A percentile compares a stretch with the other conserved stretches of the same genome.
phyloP scores from a whole-genome alignment of 352 stramenopile genomes.

The Globisporangium emineosum region DNA sequence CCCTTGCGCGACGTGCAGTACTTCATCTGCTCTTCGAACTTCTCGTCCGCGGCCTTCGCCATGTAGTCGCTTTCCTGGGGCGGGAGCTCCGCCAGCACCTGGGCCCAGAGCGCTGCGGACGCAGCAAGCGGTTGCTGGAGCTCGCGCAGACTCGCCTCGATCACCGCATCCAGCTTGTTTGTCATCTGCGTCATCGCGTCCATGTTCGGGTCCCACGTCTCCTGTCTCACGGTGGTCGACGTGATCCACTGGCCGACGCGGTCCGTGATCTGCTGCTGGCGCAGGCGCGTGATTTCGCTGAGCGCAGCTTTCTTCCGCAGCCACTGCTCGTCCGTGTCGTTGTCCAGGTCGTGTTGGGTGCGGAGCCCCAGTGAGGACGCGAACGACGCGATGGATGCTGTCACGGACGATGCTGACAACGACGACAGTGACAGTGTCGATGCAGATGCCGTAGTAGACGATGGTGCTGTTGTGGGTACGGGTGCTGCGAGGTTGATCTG shows the following conservation, averaged over 20 bases:
- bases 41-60: constrained; percentile 46
- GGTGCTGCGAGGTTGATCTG: background rate
- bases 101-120: constrained; percentile 30
- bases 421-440: constrained; percentile 7
- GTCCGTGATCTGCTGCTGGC: constrained; percentile 18
- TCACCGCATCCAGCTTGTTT: constrained; percentile 37
- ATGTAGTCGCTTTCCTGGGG: constrained; percentile 48
- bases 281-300: constrained; percentile 2
- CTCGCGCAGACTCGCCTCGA: constrained; percentile 34
- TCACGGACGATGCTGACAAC: constrained; percentile 6
- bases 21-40: constrained; percentile 65
- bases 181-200: constrained; percentile 29
- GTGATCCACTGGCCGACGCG: constrained; percentile 20
- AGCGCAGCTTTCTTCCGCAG: constrained; percentile 15
- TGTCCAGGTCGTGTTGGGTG: background rate
- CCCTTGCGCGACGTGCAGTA: constrained; percentile 31
- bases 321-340: constrained; percentile 9
- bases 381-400: background rate
- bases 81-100: constrained; percentile 38
- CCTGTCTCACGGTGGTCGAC: background rate
- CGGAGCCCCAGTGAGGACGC: constrained; percentile 15
- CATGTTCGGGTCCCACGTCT: constrained; percentile 1
- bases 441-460: background rate
- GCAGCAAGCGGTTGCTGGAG: constrained; percentile 11
- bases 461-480: background rate